Base-by-base conservation (phyloP, 2,329 filamentous ascomycete species). In the Xylariaceae sp. region DNA sequence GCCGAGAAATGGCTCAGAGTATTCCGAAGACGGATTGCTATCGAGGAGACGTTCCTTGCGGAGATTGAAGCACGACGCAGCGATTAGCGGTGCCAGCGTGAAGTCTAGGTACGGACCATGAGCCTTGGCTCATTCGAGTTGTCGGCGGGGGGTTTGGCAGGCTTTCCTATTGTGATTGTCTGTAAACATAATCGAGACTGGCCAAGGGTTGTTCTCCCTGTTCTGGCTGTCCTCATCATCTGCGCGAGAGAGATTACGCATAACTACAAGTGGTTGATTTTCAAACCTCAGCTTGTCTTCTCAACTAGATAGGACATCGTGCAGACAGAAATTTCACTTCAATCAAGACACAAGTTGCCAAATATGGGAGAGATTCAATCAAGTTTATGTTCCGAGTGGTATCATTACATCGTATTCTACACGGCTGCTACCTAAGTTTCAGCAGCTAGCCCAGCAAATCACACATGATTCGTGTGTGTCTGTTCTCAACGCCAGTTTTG, bases 1-100 rank as follows among this genome's bases (percentile, higher is more conserved):
- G 92, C 88, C 0, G 83, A 85, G 70, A 83, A 92, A 52, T 99
- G 94, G 94, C 77, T 90, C 63, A 82, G 90, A 37, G 91, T 94
- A 1, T 97, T 96, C 73, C 79, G 86, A 68, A 82, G 94, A 49
- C 88, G 91, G 74, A 84, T 84, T 11, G 90, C 89, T 2, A 90
- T 97, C 11, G 92, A 97, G 76, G 92, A 97, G 75, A 83, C 88
- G 11, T 70, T 69, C 61, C 53, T 71, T 30, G 62, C 65, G 13
- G 69, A 71, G 58, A 62, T 65, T 37, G 63, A 65, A 53, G 45
- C 58, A 13, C 17, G 56, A 13, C 51, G 58, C 15, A 62, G 52
- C 60, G 61, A 57, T 61, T 57, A 58, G 58, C 17, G 18, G 23
- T 13, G 34, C n/a, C 11, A 13, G 30, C 23, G 23, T 30, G 23